Base-by-base conservation (phyloP, 2,329 filamentous ascomycete species). In the Tolypocladium ophioglossoides region DNA sequence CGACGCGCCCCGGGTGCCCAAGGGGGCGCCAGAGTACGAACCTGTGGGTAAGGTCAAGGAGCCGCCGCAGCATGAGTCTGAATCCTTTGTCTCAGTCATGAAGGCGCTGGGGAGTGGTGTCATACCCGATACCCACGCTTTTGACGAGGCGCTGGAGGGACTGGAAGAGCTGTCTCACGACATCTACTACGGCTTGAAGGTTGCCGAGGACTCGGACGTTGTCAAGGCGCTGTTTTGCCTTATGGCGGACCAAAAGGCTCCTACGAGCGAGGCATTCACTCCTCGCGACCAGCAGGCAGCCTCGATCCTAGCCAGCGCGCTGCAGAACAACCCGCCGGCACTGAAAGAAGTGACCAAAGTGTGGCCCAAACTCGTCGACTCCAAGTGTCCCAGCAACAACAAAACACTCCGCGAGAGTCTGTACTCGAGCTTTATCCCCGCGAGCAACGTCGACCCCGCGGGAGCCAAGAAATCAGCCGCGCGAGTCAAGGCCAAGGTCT, bases 141-240 rank as follows among this genome's bases (percentile, higher is more conserved):
- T 82, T 16, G 75, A 78, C 41, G 69, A 70, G 12, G 78, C 79
- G 0, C 72, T 87, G 9, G 75, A 79, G 37, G 74, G 74, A 37
- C 74, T 87, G n/a, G 74, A 79, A 57, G 83, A 87, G 8, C 70
- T 86, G 32, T 78, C 83, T 0, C 83, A 87, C 66, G 84, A 86
- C 66, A 81, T 86, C 58, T 87, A 85, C 70, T 87, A 86, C 66
- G 84, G 84, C 11, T 71, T 83, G 20, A 80, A 84, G 64, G 76
- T 86, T 55, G 74, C 77, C 24, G 78, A 82, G 63, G 78, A 84
- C 58, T 62, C 71, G 3, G 74, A 76, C 2, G 77, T 77, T 2
- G 60, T 84, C 52, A 74, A 74, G 57, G 68, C 74, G n/a, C 73
- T 86, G 2, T 69, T 85, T 56, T 84, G 82, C 62, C 70, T 84